Evolutionary conservation across 78 protist species (phyloP), one percentile per base, ranked within the genome.

Genomic region (Bigelowiella natans): DNA sequence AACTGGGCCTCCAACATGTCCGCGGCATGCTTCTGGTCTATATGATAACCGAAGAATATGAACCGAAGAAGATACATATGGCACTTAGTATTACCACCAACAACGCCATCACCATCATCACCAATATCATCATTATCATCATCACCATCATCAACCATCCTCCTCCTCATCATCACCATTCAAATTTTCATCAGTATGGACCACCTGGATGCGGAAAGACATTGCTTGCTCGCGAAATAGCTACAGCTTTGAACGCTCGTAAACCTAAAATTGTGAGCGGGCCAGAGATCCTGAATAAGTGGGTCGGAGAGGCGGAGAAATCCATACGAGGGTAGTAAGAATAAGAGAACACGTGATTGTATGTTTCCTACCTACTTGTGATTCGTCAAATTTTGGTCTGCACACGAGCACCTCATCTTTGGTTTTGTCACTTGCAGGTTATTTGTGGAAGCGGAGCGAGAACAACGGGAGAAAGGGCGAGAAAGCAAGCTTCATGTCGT

Each of bases 161-260:
- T n/a, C n/a, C n/a, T n/a, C n/a, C n/a, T n/a, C n/a, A n/a, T n/a
- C n/a, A n/a, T n/a, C n/a, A n/a, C n/a, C n/a, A n/a, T n/a, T n/a
- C n/a, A n/a, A n/a, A n/a, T n/a, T 51, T 7, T 51, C 34, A 51
- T 26, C 73, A 51, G 73, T 51, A 96, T 88, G 99, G 99, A 11
- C 99, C 99, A 87, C 99, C 99, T 30, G 99, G 99, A 36, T 96
- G 98, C 2, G 93, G 93, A 3, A 92, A 92, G 18, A 92, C 93
- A n/a, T 38, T 92, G n/a, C 7, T 92, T 30, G 93, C 93, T 3
- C 91, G 93, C 2, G 88, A 92, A 86, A 92, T 92, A 7, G 93
- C 92, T 39, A 92, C 34, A 18, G 73, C 73, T 7, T 18, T 51
- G 18, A 51, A 51, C 18, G 73, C 73, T 26, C 7, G 73, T 26